Base-by-base conservation (phyloP, 176 grass and related monocot species). In the Aegilops umbellulata region DNA sequence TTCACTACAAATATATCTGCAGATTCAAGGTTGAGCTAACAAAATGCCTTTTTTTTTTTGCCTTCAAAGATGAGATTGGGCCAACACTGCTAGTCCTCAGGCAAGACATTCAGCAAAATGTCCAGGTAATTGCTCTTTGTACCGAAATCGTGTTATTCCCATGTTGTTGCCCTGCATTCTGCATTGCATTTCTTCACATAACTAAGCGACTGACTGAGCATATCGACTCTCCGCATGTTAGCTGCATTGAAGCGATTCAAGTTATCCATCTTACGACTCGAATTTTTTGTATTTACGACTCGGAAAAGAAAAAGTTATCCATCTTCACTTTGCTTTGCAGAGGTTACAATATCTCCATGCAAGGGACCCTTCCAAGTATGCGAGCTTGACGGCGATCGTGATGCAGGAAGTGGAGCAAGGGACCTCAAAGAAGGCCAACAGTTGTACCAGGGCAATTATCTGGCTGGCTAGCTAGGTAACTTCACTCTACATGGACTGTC, bases 381-480 rank as follows among this genome's bases (percentile, higher is more conserved):
- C 31, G 7, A 94, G 55, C 72, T 76, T 98, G 84, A 75, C 70
- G 34, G 86, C 81, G 22, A 91, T 98, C 74, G 63, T 98, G 36
- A 86, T 68, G 0, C 88, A 89, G 51, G 93, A 98, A 88, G 80
- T 47, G 23, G 86, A 75, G 1, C 69, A 92, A 67, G 88, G 90
- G 36, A 92, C 83, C 51, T 69, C 81, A 69, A 91, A 89, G 71
- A 95, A 95, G 78, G 26, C 10, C 60, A 87, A 87, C 30, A 98
- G 95, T 80, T 94, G 93, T 71, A 90, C 91, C 7, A 95, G 83
- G 89, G 93, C 95, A 78, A 86, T 87, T 12, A 22, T 98, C 15
- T 98, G 95, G 93, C 74, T 98, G 38, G 72, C 89, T 42, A 98
- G 93, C n/a, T n/a, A n/a, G n/a, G 93, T 97, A 80, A 46, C 2